Evolutionary conservation across 2,329 filamentous ascomycete species (phyloP).

Genomic region (Coniosporium tulheliwenetii): DNA sequence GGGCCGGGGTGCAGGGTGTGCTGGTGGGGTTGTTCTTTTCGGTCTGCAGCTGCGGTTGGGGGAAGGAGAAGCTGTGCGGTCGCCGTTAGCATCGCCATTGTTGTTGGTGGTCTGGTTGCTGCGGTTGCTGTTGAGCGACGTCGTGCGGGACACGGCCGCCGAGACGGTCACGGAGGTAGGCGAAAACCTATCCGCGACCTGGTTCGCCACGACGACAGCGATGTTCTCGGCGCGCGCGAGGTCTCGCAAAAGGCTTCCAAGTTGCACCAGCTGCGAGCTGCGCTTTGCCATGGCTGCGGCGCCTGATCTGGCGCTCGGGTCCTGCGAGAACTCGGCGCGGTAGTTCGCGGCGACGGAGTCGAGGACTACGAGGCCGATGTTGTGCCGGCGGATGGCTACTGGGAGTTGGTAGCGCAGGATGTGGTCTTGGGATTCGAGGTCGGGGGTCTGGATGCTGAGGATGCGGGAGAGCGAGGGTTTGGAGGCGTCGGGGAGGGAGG

Average conservation of each 20-base stretch:
- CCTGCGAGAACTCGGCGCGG: conserved; percentile 56
- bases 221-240: conserved; percentile 61
- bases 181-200: conserved; percentile 78
- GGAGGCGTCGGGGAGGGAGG: conserved; percentile 20
- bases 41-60: not conserved
- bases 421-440: conserved; percentile 90
- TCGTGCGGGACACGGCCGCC: not conserved
- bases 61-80: not conserved
- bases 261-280: conserved; percentile 57
- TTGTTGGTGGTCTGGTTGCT: not conserved
- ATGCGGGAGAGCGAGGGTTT: conserved; percentile 59
- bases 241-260: conserved; percentile 60
- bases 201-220: conserved; percentile 84
- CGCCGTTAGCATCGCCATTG: too few relatives aligned
- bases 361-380: conserved; percentile 67
- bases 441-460: conserved; percentile 66
- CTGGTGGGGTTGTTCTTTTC: conserved; percentile 3
- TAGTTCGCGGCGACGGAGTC: conserved; percentile 95
- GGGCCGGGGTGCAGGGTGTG: conserved; percentile 10
- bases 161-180: conserved; percentile 2
- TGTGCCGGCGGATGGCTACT: conserved; percentile 59
- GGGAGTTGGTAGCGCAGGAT: conserved; percentile 88
- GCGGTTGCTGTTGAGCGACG: not conserved
- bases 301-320: conserved; percentile 2
- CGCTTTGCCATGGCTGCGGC: conserved; percentile 55